phyloP scores from a whole-genome alignment of 2,329 filamentous ascomycete species.

The Hypoxylon sp. region DNA sequence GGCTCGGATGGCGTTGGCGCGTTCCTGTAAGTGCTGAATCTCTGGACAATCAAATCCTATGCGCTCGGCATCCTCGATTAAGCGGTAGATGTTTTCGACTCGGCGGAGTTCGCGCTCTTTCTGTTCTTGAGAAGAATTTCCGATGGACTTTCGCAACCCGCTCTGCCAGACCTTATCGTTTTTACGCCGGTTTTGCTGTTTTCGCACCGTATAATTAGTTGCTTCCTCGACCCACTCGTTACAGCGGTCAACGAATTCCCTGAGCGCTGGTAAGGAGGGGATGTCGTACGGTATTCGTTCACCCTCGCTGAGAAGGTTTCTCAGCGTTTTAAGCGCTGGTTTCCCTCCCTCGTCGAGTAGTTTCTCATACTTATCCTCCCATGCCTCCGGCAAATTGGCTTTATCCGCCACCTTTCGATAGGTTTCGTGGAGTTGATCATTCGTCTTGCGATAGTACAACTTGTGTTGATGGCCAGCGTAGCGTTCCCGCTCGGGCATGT shows the following conservation, averaged over 20 bases:
- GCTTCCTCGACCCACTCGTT: constrained; percentile 99
- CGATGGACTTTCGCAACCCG: constrained; percentile 77
- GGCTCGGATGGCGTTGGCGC: constrained; percentile 83
- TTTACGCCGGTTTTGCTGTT: constrained; percentile 97
- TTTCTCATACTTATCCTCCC: constrained; percentile 91
- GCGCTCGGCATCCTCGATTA: constrained; percentile 85
- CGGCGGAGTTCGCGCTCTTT: constrained; percentile 92
- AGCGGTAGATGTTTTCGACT: constrained; percentile 86
- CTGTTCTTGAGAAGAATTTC: constrained; percentile 69
- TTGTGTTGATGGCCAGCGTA: constrained; percentile 77
- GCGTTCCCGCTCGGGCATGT: constrained; percentile 74
- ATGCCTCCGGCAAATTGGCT: constrained; percentile 84
- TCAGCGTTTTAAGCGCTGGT: constrained; percentile 87
- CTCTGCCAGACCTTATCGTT: constrained; percentile 89
- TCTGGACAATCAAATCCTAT: constrained; percentile 95
- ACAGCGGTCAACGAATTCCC: constrained; percentile 92
- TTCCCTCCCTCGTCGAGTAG: constrained; percentile 85
- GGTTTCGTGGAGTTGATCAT: constrained; percentile 74
- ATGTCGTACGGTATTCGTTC: constrained; percentile 95
- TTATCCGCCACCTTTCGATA: constrained; percentile 87
- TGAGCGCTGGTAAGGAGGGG: constrained; percentile 83
- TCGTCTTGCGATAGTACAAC: constrained; percentile 81
- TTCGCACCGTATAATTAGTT: constrained; percentile 94
- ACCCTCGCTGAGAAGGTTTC: constrained; percentile 88
- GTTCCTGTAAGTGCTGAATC: constrained; percentile 86